Evolutionary conservation across 768 basidiomycete species (phyloP).

Genomic region (Tylopilus balloui): DNA sequence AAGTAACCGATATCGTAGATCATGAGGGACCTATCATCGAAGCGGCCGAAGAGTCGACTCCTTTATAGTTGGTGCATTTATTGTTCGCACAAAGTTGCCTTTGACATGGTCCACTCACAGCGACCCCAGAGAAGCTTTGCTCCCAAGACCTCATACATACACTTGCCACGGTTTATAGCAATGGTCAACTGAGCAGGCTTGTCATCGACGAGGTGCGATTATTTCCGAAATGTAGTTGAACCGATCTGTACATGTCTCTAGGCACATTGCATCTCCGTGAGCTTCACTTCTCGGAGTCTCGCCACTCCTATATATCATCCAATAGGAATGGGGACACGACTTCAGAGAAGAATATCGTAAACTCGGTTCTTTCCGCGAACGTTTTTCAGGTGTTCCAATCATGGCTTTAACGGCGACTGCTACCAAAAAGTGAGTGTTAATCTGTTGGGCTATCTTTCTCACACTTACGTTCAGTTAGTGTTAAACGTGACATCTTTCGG

Average conservation of each 20-base stretch:
- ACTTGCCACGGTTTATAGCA: conserved; percentile 47
- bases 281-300: conserved; percentile 6
- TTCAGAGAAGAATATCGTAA: conserved; percentile 71
- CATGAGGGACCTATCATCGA: conserved; percentile 53
- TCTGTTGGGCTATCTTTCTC: not conserved
- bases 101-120: conserved; percentile 33
- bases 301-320: not conserved
- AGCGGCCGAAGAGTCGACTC: conserved; percentile 53
- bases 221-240: not conserved
- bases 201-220: conserved; percentile 72
- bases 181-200: conserved; percentile 60
- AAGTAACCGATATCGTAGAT: conserved; percentile 42
- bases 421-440: conserved; percentile 48
- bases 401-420: conserved; percentile 89
- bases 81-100: not conserved
- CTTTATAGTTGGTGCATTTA: conserved; percentile 58
- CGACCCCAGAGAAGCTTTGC: conserved; percentile 73
- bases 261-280: conserved; percentile 82
- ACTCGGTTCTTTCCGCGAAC: conserved; percentile 64
- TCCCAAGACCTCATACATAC: conserved; percentile 49
- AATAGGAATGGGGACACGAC: conserved; percentile 81
- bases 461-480: conserved; percentile 39
- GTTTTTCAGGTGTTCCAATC: conserved; percentile 67
- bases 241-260: conserved; percentile 23
- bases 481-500: conserved; percentile 67